These are phyloP conservation scores for Kodamaea hsintzibuensis DNA, from an alignment of 805 yeast genomes.

Conservation along the genomic window DNA sequence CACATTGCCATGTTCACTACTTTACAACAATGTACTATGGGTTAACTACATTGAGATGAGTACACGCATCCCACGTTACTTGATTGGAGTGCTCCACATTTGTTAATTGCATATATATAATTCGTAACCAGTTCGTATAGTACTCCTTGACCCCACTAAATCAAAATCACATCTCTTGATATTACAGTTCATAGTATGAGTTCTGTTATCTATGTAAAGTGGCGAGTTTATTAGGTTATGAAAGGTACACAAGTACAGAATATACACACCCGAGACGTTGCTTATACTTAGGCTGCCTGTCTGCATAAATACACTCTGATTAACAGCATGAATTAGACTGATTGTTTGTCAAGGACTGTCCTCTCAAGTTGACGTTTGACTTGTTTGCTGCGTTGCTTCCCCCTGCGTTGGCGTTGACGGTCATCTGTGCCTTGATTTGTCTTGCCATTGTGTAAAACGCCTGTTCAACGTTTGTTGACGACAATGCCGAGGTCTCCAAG, in stretches of 20 bases:
- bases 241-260: background rate
- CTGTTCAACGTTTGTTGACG: slow-evolving; percentile 95
- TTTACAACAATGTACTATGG: too few relatives aligned
- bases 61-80: too few relatives aligned
- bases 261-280: background rate
- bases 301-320: slow-evolving; percentile 3
- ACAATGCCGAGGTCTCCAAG: slow-evolving; percentile 93
- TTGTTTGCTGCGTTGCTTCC: slow-evolving; percentile 38
- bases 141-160: background rate
- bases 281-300: background rate
- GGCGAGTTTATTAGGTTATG: background rate
- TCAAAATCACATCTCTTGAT: background rate
- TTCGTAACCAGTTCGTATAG: background rate
- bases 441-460: slow-evolving; percentile 98
- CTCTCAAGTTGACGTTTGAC: slow-evolving; percentile 70
- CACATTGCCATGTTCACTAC: too few relatives aligned
- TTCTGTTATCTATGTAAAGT: background rate
- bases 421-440: slow-evolving; percentile 95
- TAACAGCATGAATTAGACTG: slow-evolving; percentile 43
- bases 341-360: slow-evolving; percentile 53
- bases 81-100: background rate
- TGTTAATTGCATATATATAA: too few relatives aligned
- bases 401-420: slow-evolving; percentile 52
- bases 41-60: too few relatives aligned
- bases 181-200: too few relatives aligned